Evolutionary conservation across 148 eudicot genomes (phyloP), one percentile per base, ranked within the genome.

Genomic region (Fagopyrum esculentum): DNA sequence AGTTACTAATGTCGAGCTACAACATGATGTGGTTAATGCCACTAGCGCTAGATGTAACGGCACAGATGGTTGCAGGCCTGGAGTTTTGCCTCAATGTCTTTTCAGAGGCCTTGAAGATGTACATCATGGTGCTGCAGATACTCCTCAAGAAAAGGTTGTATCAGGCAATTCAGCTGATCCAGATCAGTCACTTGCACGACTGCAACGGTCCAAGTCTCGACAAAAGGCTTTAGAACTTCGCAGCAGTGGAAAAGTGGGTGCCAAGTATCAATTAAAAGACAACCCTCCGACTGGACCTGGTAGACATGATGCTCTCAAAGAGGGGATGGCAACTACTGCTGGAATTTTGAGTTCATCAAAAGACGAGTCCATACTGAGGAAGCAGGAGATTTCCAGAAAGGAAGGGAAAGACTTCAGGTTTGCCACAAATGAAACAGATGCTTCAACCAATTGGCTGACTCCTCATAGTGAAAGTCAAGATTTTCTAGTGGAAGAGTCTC

Each of bases 201-300:
- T 90, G 46, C 89, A 89, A 74, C 87, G 94, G 78, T 94, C 98
- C 72, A 94, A 80, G 81, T 89, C 98, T 13, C 88, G 97, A 76
- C 99, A 90, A 84, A 92, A 84, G 82, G 99, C 97, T 74, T 74
- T 90, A 71, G 85, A 92, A 88, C 86, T 85, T 73, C 97, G 98
- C 17, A 87, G 80, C 66, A 86, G 94, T 81, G 87, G 78, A 77
- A 87, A 86, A 83, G 69, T 81, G 56, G 74, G 80, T 72, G 76
- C 72, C 26, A 86, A 83, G 83, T 83, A 84, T 71, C 59, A 78
- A 56, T 80, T 74, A 63, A 81, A 78, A 73, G 81, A 73, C 51
- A 72, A 48, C 10, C 48, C 74, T 71, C 7, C 74, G 6, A 45
- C 74, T 49, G 74, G 35, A 71, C 35, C 54, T 49, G 47, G 35